These are phyloP conservation scores for Phyllosticta ampelicida DNA, from an alignment of 2,329 filamentous ascomycete species.

Conservation along the genomic window DNA sequence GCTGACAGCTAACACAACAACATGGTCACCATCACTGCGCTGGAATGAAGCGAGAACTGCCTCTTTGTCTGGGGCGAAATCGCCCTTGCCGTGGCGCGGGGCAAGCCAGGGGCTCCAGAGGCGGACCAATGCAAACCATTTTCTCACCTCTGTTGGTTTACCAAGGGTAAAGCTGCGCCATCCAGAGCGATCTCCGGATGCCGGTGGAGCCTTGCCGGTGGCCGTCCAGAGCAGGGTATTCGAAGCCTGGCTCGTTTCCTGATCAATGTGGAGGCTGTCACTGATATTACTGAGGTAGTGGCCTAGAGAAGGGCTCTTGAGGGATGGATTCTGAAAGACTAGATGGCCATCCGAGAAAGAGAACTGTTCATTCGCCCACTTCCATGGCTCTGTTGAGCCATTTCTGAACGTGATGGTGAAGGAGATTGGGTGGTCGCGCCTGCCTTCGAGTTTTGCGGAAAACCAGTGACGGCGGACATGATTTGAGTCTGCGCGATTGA, in stretches of 20 bases:
- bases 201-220: constrained; percentile 43
- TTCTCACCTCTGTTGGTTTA: constrained; percentile 50
- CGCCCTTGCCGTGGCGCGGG: constrained; percentile 65
- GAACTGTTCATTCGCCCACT: constrained; percentile 58
- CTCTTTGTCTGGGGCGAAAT: constrained; percentile 63
- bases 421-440: constrained; percentile 37
- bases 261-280: constrained; percentile 42
- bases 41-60: constrained; percentile 71
- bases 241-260: constrained; percentile 54
- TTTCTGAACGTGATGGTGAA: constrained; percentile 65
- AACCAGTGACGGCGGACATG: constrained; percentile 40
- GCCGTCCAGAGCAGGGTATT: constrained; percentile 62
- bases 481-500: constrained; percentile 11
- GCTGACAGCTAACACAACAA: constrained; percentile 70
- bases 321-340: constrained; percentile 37
- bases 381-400: constrained; percentile 46
- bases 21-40: constrained; percentile 56
- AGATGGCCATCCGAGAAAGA: constrained; percentile 53
- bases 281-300: constrained; percentile 50
- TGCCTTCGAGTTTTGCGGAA: constrained; percentile 35
- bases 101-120: constrained; percentile 77
- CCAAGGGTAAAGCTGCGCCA: constrained; percentile 50
- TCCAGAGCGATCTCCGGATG: constrained; percentile 47
- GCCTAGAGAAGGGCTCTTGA: constrained; percentile 33
- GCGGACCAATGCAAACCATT: constrained; percentile 75